A percentile compares a stretch with the other conserved stretches of the same genome.
Conservation (phyloP, 331 rosid species). For the Pyracantha coccinea region DNA sequence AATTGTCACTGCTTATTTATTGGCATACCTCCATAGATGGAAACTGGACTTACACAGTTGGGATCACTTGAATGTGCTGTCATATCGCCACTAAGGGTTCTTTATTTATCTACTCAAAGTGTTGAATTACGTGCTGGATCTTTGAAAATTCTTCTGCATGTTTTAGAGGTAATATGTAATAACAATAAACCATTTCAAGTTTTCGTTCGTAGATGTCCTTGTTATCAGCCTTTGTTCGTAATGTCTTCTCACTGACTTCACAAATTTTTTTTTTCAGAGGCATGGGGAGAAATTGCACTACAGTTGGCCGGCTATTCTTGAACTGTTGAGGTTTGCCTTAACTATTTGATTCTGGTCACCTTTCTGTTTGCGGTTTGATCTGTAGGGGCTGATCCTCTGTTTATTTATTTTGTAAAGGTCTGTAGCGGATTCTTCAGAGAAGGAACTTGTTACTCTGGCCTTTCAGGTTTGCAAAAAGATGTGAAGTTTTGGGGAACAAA, state of each 20-base stretch:
- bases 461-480: slow-evolving; percentile 67
- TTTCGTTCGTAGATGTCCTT: slow-evolving; percentile 13
- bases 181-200: slow-evolving; percentile 10
- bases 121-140: slow-evolving; percentile 76
- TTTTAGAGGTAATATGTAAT: slow-evolving; percentile 65
- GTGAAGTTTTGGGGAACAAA: not conserved
- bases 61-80: slow-evolving; percentile 78
- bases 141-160: slow-evolving; percentile 92
- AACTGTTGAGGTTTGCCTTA: slow-evolving; percentile 77
- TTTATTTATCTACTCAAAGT: slow-evolving; percentile 70
- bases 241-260: slow-evolving; percentile 8
- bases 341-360: slow-evolving; percentile 2
- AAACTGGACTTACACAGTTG: slow-evolving; percentile 34
- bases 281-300: slow-evolving; percentile 79
- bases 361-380: slow-evolving; percentile 4
- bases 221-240: slow-evolving; percentile 13
- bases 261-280: slow-evolving; percentile 47
- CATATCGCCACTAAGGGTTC: slow-evolving; percentile 77
- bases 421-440: slow-evolving; percentile 88
- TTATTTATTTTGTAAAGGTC: slow-evolving; percentile 48
- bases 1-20: slow-evolving; percentile 14
- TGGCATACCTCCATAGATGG: slow-evolving; percentile 40
- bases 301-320: slow-evolving; percentile 92
- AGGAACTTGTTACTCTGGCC: slow-evolving; percentile 89
- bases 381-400: not conserved